Conservation (phyloP, 108 stramenopile genomes). For the Nitzschia sp. region DNA sequence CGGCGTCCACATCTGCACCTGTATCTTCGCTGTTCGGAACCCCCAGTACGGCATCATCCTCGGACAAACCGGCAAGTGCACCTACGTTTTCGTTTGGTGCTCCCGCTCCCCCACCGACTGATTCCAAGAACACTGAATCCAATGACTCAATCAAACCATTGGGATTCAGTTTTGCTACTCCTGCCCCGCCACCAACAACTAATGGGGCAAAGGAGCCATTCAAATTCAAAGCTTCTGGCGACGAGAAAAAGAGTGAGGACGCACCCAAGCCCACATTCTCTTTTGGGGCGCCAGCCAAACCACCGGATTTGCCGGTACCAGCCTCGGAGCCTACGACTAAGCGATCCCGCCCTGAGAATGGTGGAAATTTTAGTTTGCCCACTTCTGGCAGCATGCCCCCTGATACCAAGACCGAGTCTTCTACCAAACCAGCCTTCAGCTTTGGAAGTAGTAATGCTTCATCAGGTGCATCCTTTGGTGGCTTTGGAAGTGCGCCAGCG, state of each 20-base stretch:
- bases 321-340: slow-evolving; percentile 1
- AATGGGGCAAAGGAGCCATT: background rate
- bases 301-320: background rate
- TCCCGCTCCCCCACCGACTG: background rate
- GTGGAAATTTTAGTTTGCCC: slow-evolving; percentile 7
- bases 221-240: slow-evolving; percentile 1
- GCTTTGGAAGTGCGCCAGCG: slow-evolving; percentile 11
- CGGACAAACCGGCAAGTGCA: background rate
- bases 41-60: too few relatives aligned
- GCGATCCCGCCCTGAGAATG: background rate
- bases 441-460: slow-evolving; percentile 14
- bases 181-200: slow-evolving; percentile 8
- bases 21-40: too few relatives aligned
- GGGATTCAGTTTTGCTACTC: slow-evolving; percentile 11
- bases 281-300: slow-evolving; percentile 6
- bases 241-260: background rate
- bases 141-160: slow-evolving; percentile 1
- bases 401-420: background rate
- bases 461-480: background rate
- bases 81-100: slow-evolving; percentile 9
- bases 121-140: too few relatives aligned
- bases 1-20: too few relatives aligned
- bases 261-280: slow-evolving; percentile 14
- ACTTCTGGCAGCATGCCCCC: background rate
- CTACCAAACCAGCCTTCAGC: slow-evolving; percentile 17